Conservation (phyloP, 2,329 filamentous ascomycete species). For the Ciborinia camelliae region DNA sequence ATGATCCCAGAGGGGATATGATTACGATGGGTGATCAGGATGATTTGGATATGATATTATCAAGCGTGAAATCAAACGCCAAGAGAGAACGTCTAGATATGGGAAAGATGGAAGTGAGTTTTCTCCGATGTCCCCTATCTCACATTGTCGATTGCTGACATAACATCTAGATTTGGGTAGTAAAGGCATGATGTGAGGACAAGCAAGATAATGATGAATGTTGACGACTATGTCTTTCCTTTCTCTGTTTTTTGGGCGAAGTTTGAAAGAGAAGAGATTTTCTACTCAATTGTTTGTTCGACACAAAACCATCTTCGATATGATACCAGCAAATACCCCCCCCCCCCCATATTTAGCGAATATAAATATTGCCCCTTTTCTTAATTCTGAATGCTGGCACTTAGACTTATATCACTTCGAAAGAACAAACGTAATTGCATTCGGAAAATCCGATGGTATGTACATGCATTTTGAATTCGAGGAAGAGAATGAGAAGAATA, state of each 20-base stretch:
- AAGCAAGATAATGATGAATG: conserved; percentile 16
- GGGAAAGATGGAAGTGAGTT: conserved; percentile 89
- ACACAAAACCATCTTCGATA: not conserved
- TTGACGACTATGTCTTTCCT: conserved; percentile 10
- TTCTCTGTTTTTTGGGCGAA: not conserved
- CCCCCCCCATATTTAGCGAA: too few species aligned
- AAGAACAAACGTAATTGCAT: not conserved
- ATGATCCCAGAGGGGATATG: conserved; percentile 75
- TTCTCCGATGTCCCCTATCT: not conserved
- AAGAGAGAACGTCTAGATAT: conserved; percentile 73
- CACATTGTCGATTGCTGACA: conserved; percentile 22
- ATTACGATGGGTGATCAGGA: conserved; percentile 97
- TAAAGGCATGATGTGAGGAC: not conserved
- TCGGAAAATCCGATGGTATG: not conserved
- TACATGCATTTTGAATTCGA: not conserved
- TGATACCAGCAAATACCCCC: conserved; percentile 11
- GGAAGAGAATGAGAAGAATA: not conserved
- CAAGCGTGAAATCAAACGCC: conserved; percentile 63
- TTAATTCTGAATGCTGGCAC: not conserved
- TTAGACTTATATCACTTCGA: not conserved
- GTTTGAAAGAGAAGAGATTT: not conserved
- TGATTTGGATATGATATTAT: conserved; percentile 84
- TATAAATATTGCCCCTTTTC: conserved; percentile 9
- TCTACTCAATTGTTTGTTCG: not conserved
- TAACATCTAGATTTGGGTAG: conserved; percentile 31